Base-by-base conservation (phyloP, 164 flowering plant species). In the Kingdonia uniflora region DNA sequence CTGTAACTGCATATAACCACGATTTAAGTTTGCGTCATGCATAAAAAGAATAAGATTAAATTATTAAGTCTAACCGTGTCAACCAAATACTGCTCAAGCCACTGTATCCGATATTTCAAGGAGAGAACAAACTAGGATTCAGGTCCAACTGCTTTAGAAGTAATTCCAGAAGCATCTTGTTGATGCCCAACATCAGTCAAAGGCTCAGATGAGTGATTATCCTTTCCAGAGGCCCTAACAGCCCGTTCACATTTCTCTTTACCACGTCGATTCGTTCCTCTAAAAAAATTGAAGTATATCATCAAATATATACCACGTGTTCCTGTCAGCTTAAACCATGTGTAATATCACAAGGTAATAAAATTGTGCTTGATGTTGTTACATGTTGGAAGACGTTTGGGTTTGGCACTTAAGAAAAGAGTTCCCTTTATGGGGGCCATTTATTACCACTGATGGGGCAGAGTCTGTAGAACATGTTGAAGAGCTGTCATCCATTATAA, bases 401-500 rank as follows among this genome's bases (percentile, higher is more conserved):
- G 16, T 41, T 41, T 11, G 15, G n/a, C 44, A 14, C 4, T 41
- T 41, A 14, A 11, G 44, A 2, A 41, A 41, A 41, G 12, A 41
- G 11, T 41, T 41, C 17, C 16, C 17, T 41, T 1, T 41, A 11
- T 41, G n/a, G 4, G 15, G 15, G 16, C 44, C 44, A 14, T 41
- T 41, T 11, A 41, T 14, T 1, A 16, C 44, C 12, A 41, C 44
- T 11, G 44, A 41, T 41, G 17, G 17, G 17, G 11, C 44, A 41
- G 44, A 41, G n/a, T 41, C 44, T 14, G 44, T 41, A 41, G 44
- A 41, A 14, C 44, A 41, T 14, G 44, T 41, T 14, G 44, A 41
- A 11, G 44, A 41, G 44, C 44, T 41, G 17, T 41, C 44, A 41
- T 41, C 44, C 44, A 11, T 41, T 29, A 29, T 3, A 10, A 41